Percentiles rank a stretch among this genome's conserved stretches.
Conservation (phyloP, 306 rosid species). For the Pueraria montana region DNA sequence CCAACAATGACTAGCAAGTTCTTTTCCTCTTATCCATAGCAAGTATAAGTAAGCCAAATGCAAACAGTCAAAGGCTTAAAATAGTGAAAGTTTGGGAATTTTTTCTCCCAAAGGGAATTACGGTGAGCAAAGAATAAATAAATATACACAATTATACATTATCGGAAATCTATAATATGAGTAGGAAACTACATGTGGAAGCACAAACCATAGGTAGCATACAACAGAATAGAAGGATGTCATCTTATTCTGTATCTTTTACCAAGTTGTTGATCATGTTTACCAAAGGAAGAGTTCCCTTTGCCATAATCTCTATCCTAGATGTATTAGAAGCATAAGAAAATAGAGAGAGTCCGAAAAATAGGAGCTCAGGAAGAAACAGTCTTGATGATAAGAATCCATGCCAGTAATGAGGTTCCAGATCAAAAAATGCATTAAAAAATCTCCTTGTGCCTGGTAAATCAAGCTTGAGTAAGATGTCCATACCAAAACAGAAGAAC, state of each 20-base stretch:
- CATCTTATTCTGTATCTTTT: constrained; percentile 75
- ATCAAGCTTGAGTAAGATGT: constrained; percentile 93
- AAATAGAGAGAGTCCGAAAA: constrained; percentile 90
- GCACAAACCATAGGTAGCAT: constrained; percentile 54
- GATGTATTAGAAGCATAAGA: constrained; percentile 90
- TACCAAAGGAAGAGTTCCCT: constrained; percentile 94
- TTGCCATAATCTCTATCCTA: constrained; percentile 93
- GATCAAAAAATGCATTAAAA: constrained; percentile 92
- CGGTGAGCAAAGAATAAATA: constrained; percentile 35
- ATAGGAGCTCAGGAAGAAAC: constrained; percentile 83
- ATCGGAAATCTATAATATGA: constrained; percentile 46
- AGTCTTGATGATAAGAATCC: constrained; percentile 96
- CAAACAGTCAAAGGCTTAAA: constrained; percentile 27
- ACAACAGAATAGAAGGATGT: constrained; percentile 51
- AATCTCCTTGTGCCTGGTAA: constrained; percentile 84
- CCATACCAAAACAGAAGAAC: constrained; percentile 99
- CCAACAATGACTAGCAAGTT: not conserved
- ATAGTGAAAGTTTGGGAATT: constrained; percentile 9
- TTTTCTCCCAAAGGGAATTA: constrained; percentile 12
- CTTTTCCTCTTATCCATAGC: constrained; percentile 29
- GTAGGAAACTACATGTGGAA: constrained; percentile 52
- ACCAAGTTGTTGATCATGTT: constrained; percentile 93
- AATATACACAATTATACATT: constrained; percentile 32
- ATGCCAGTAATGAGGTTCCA: constrained; percentile 97
- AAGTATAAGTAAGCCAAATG: too few species aligned